phyloP scores from a whole-genome alignment of 1,284 basidiomycete genomes.

The Crucibulum parvulum region DNA sequence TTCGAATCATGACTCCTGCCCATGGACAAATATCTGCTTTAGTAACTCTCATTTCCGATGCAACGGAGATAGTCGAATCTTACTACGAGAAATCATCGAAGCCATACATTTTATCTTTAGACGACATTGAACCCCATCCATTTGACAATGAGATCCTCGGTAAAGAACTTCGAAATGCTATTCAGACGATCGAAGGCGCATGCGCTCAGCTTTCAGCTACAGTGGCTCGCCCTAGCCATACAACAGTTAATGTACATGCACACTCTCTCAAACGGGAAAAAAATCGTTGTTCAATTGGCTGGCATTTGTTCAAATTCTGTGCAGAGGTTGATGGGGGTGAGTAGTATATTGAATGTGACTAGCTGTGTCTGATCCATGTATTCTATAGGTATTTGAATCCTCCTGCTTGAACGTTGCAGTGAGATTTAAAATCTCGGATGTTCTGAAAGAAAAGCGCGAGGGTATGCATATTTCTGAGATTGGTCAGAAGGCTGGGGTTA shows the following conservation, averaged over 20 bases:
- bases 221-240: slow-evolving; percentile 24
- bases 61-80: slow-evolving; percentile 20
- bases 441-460: slow-evolving; percentile 30
- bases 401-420: slow-evolving; percentile 30
- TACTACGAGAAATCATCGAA: slow-evolving; percentile 14
- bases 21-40: slow-evolving; percentile 15
- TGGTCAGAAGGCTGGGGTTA: slow-evolving; percentile 27
- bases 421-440: slow-evolving; percentile 36
- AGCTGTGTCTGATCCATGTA: background rate
- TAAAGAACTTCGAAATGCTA: slow-evolving; percentile 17
- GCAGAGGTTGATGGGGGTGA: slow-evolving; percentile 12
- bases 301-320: too few species aligned
- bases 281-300: background rate
- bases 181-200: slow-evolving; percentile 29
- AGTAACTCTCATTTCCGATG: slow-evolving; percentile 18
- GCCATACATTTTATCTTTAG: slow-evolving; percentile 25
- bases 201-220: slow-evolving; percentile 29
- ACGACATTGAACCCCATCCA: slow-evolving; percentile 24
- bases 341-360: background rate
- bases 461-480: slow-evolving; percentile 39
- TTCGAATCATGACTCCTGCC: background rate
- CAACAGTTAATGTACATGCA: slow-evolving; percentile 25
- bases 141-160: slow-evolving; percentile 16
- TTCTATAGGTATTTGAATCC: slow-evolving; percentile 22
- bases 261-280: background rate